Conservation (phyloP, 1,139 yeast genomes). For the Taphrina flavorubra region DNA sequence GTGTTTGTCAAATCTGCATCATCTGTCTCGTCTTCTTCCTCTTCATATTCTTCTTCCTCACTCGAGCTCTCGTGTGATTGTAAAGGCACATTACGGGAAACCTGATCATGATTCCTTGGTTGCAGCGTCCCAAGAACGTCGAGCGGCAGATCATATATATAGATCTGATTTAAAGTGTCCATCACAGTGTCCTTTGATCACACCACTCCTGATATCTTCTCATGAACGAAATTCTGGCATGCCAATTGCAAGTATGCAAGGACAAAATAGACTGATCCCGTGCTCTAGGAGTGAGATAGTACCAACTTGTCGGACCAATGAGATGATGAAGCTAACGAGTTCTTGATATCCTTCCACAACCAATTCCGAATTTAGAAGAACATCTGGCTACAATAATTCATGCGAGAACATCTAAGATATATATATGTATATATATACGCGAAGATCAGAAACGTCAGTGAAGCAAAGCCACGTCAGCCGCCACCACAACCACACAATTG, state of each 20-base stretch:
- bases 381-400: too few relatives aligned
- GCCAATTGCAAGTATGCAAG: too few relatives aligned
- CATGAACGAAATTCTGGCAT: too few relatives aligned
- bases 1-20: conserved; percentile 1
- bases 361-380: too few relatives aligned
- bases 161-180: not conserved
- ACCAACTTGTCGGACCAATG: too few relatives aligned
- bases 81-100: not conserved
- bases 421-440: too few relatives aligned
- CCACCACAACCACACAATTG: conserved; percentile 1
- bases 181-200: not conserved
- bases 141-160: conserved; percentile 4
- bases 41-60: conserved; percentile 3
- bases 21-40: conserved; percentile 8
- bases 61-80: not conserved
- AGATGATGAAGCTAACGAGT: too few relatives aligned
- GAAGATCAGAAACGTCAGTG: not conserved
- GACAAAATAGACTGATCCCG: too few relatives aligned
- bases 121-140: not conserved
- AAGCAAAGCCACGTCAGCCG: conserved; percentile 5
- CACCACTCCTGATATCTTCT: too few relatives aligned
- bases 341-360: too few relatives aligned
- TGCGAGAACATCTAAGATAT: too few relatives aligned
- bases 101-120: not conserved
- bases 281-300: too few relatives aligned